Percentiles rank a stretch among this genome's conserved stretches.
phyloP scores from a whole-genome alignment of 139 green algal species.

The Nannochloris sp. region DNA sequence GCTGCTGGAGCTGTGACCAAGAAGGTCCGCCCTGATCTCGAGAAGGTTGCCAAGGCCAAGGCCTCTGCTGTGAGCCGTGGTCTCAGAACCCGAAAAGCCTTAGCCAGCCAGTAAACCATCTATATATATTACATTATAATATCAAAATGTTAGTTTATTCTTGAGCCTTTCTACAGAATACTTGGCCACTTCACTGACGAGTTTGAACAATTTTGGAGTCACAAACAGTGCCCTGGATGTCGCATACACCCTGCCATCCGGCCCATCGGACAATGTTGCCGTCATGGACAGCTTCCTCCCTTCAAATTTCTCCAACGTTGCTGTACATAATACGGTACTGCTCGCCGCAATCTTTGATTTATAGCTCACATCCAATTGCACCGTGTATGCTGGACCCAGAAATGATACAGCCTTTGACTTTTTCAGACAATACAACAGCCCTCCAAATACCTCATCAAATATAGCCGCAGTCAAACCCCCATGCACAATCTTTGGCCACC shows the following conservation, averaged over 20 bases:
- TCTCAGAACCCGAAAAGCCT: background rate
- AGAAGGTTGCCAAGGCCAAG: conserved; percentile 13
- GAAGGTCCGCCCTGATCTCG: conserved; percentile 34
- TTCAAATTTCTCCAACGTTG: conserved; percentile 55
- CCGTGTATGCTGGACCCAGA: conserved; percentile 28
- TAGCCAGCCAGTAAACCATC: background rate
- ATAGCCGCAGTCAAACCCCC: conserved; percentile 65
- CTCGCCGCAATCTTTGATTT: conserved; percentile 41
- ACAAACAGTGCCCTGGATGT: conserved; percentile 70
- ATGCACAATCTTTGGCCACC: conserved; percentile 44
- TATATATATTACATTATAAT: conserved; percentile 1
- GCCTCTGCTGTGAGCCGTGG: background rate
- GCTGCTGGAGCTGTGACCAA: conserved; percentile 7
- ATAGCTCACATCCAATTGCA: conserved; percentile 61
- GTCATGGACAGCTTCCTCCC: conserved; percentile 72
- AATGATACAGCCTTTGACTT: conserved; percentile 11
- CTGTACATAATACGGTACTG: conserved; percentile 47
- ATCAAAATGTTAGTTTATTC: background rate
- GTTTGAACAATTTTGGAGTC: conserved; percentile 33
- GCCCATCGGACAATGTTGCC: conserved; percentile 31
- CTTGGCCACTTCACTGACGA: conserved; percentile 32
- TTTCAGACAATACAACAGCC: conserved; percentile 36
- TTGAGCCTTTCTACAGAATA: conserved; percentile 22
- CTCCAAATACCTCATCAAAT: conserved; percentile 64
- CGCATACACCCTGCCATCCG: conserved; percentile 50